A percentile compares a stretch with the other conserved stretches of the same genome.
These are phyloP conservation scores for Cerioporus squamosus DNA, from an alignment of 1,284 basidiomycete genomes.

Conservation along the genomic window DNA sequence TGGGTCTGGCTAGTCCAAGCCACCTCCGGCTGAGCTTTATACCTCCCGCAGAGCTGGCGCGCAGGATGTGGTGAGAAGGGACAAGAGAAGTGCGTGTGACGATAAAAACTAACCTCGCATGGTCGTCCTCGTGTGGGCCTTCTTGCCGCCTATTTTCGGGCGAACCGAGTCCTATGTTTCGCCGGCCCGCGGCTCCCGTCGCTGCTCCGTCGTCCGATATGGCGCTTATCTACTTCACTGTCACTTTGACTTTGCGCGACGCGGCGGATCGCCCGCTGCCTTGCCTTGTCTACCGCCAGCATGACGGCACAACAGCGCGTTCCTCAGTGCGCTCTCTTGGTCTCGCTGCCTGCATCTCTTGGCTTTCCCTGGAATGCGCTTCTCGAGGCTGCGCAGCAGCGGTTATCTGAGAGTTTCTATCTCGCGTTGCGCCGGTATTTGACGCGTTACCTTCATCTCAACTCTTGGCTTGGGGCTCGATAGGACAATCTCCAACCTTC, in stretches of 20 bases:
- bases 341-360: neutral
- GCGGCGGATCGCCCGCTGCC: too few species aligned
- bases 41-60: neutral
- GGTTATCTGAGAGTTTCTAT: too few species aligned
- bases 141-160: constrained; percentile 13
- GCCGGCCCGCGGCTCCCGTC: neutral
- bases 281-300: too few species aligned
- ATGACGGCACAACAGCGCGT: too few species aligned
- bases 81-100: constrained; percentile 9
- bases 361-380: neutral
- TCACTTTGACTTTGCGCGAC: too few species aligned
- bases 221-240: too few species aligned
- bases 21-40: constrained; percentile 7
- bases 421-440: too few species aligned
- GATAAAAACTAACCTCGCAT: constrained; percentile 6
- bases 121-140: constrained; percentile 8
- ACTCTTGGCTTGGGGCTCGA: too few species aligned
- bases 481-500: too few species aligned
- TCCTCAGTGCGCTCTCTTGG: too few species aligned
- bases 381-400: neutral
- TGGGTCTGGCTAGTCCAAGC: neutral
- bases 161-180: neutral
- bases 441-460: too few species aligned
- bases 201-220: too few species aligned
- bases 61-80: neutral